A percentile compares a stretch with the other conserved stretches of the same genome.
phyloP scores from a whole-genome alignment of 108 stramenopile genomes.

The Thalassiosira profunda region DNA sequence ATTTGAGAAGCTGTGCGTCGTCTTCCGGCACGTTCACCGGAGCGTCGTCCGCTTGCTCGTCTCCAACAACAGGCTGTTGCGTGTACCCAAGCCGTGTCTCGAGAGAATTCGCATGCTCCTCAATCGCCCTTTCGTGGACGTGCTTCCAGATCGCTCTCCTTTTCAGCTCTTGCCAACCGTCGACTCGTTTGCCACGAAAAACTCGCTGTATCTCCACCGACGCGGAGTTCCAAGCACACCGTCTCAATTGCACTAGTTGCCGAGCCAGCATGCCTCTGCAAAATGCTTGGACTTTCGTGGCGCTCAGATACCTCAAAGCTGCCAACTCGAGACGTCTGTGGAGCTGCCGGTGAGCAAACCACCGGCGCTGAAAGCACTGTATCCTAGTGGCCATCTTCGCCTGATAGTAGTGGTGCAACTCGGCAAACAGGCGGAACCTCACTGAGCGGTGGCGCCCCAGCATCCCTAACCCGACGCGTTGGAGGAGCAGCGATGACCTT shows the following conservation, averaged over 20 bases:
- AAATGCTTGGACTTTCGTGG: neutral
- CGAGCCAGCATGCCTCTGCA: neutral
- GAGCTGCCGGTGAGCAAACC: neutral
- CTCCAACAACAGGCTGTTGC: neutral
- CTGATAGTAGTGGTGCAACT: neutral
- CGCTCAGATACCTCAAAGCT: neutral
- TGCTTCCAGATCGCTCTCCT: neutral
- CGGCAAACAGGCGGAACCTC: neutral
- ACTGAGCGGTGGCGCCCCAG: neutral
- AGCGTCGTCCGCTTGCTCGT: neutral
- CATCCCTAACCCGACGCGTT: neutral
- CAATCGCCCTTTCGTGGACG: neutral
- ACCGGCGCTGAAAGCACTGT: neutral
- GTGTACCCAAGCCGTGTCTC: neutral
- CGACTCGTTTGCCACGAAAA: neutral
- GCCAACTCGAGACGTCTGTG: neutral
- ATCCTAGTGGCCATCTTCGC: neutral
- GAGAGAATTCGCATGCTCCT: neutral
- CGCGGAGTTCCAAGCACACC: neutral
- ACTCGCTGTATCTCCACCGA: constrained; percentile 7
- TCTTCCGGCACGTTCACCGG: neutral
- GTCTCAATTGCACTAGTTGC: neutral
- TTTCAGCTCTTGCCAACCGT: neutral
- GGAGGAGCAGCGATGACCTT: neutral
- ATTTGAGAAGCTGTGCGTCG: neutral